Percentiles rank a stretch among this genome's conserved stretches.
Conservation (phyloP, 23 red algal species). For the Gracilariopsis chorda region DNA sequence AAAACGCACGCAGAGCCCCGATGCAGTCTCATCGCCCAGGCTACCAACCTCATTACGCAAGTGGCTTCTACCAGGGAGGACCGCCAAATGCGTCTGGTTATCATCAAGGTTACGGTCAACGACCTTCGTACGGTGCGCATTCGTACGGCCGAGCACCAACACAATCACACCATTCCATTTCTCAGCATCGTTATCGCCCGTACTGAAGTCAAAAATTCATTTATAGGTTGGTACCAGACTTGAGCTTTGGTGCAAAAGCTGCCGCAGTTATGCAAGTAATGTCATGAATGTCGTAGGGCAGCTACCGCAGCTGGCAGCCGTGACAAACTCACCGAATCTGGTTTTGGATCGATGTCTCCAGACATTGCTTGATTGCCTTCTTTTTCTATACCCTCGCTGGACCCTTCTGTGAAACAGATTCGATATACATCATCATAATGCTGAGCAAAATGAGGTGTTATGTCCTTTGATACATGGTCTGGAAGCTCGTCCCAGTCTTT, state of each 20-base stretch:
- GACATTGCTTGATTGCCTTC: not conserved
- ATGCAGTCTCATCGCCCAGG: not conserved
- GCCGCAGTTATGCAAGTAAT: not conserved
- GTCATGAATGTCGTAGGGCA: not conserved
- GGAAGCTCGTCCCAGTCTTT: slow-evolving; percentile 95
- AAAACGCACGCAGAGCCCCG: slow-evolving; percentile 28
- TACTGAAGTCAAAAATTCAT: slow-evolving; percentile 29
- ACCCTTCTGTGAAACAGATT: slow-evolving; percentile 44
- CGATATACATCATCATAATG: slow-evolving; percentile 80
- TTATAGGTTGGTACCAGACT: not conserved
- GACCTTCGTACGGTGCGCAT: not conserved
- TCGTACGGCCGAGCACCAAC: slow-evolving; percentile 12
- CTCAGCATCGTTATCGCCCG: slow-evolving; percentile 53
- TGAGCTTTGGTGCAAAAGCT: not conserved
- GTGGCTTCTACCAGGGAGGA: not conserved
- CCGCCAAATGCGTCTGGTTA: not conserved
- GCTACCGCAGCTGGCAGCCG: not conserved
- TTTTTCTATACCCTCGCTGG: not conserved
- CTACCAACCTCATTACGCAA: not conserved
- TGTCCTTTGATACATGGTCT: slow-evolving; percentile 75
- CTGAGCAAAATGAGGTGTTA: slow-evolving; percentile 71
- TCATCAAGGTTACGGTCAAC: slow-evolving; percentile 8
- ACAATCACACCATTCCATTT: not conserved
- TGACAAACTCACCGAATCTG: slow-evolving; percentile 9
- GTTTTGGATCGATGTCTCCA: not conserved